Conservation (phyloP, 768 basidiomycete genomes). For the Boletales sp. region DNA sequence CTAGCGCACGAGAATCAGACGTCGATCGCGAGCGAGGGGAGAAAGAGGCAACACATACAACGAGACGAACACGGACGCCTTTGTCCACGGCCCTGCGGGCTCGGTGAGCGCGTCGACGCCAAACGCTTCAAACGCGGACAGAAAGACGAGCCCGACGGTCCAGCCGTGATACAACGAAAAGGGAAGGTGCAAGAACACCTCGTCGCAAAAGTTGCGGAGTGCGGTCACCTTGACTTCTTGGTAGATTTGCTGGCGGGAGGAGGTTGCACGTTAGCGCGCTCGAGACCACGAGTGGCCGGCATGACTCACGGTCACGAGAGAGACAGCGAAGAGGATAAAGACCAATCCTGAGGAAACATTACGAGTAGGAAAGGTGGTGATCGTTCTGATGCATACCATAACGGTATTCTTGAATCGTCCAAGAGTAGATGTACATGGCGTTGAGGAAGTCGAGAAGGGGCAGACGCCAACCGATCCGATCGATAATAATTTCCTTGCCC, state of each 20-base stretch:
- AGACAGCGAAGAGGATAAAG: constrained; percentile 44
- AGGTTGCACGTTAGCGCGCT: constrained; percentile 1
- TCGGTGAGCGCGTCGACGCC: constrained; percentile 53
- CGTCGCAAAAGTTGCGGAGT: constrained; percentile 48
- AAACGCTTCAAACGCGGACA: constrained; percentile 59
- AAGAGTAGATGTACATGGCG: constrained; percentile 60
- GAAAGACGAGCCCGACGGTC: constrained; percentile 49
- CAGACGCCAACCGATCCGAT: constrained; percentile 65
- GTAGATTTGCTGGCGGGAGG: constrained; percentile 49
- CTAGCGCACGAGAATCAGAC: constrained; percentile 19
- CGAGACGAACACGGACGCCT: constrained; percentile 58
- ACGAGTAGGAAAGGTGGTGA: neutral
- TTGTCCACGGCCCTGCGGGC: constrained; percentile 55
- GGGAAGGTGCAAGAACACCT: constrained; percentile 67
- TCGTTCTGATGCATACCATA: constrained; percentile 28
- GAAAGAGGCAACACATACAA: constrained; percentile 32
- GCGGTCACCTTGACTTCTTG: constrained; percentile 59
- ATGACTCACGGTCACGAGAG: constrained; percentile 45
- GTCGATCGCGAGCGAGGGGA: neutral
- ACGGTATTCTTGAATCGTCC: constrained; percentile 50
- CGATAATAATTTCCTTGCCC: constrained; percentile 56
- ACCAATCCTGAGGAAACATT: constrained; percentile 29
- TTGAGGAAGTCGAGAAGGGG: constrained; percentile 62
- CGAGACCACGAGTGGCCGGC: constrained; percentile 2
- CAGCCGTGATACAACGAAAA: constrained; percentile 71